A percentile compares a stretch with the other conserved stretches of the same genome.
Conservation (phyloP, 495 filamentous ascomycete species). For the Thermothielavioides terrestris region DNA sequence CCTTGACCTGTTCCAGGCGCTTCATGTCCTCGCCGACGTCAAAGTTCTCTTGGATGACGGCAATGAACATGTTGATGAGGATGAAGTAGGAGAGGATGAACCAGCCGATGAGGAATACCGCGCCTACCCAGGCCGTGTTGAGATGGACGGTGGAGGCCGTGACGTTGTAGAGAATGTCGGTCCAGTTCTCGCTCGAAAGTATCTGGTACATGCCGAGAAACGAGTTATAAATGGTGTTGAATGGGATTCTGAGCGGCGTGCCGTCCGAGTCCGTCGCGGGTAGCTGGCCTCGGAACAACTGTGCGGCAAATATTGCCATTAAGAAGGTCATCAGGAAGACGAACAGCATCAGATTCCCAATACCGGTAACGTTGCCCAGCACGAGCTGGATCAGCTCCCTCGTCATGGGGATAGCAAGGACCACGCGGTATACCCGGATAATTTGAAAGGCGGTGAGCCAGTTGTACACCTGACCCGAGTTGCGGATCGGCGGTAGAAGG, state of each 20-base stretch:
- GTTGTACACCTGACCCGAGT: slow-evolving; percentile 68
- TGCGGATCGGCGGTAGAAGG: slow-evolving; percentile 70
- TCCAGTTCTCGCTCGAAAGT: slow-evolving; percentile 97
- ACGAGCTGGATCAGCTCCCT: slow-evolving; percentile 78
- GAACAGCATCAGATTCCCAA: slow-evolving; percentile 91
- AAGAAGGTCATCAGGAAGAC: slow-evolving; percentile 93
- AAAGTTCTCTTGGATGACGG: slow-evolving; percentile 99
- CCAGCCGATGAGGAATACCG: slow-evolving; percentile 88
- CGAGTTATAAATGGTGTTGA: slow-evolving; percentile 85
- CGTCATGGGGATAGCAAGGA: slow-evolving; percentile 80
- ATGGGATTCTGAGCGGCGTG: slow-evolving; percentile 56
- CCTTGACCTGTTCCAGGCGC: slow-evolving; percentile 86
- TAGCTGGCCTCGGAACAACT: slow-evolving; percentile 85
- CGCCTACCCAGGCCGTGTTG: slow-evolving; percentile 85
- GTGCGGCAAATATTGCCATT: slow-evolving; percentile 84
- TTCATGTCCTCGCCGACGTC: slow-evolving; percentile 99
- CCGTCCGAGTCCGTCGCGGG: slow-evolving; percentile 49
- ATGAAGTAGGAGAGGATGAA: slow-evolving; percentile 95
- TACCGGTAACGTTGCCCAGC: slow-evolving; percentile 82
- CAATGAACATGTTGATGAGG: slow-evolving; percentile 99
- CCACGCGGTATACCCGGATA: slow-evolving; percentile 81
- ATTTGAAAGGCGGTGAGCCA: slow-evolving; percentile 95
- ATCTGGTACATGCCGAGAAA: slow-evolving; percentile 98
- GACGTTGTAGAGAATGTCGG: slow-evolving; percentile 71
- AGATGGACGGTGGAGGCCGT: slow-evolving; percentile 54